Percentiles rank a stretch among this genome's conserved stretches.
Evolutionary conservation across 2,329 filamentous ascomycete genomes (phyloP).

Genomic region (Arthrinium puccinioides): DNA sequence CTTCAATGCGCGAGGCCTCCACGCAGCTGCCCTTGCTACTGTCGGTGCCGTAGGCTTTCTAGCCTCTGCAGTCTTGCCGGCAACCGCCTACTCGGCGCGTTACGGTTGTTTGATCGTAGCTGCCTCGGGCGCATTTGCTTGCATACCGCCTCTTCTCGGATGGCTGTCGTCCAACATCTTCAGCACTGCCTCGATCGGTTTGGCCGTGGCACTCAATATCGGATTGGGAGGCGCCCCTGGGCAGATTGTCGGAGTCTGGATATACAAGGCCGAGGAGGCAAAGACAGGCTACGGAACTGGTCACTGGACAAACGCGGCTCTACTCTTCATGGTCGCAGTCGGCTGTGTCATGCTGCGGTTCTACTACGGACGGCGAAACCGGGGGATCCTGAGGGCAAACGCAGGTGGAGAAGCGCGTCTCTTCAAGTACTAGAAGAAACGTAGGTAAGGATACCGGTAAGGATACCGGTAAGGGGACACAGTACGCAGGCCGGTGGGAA

Average conservation of each 20-base stretch:
- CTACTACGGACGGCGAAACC: slow-evolving; percentile 45
- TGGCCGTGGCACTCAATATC: slow-evolving; percentile 64
- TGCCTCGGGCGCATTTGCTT: slow-evolving; percentile 56
- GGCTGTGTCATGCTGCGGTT: slow-evolving; percentile 44
- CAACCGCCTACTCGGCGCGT: slow-evolving; percentile 48
- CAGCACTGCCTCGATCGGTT: slow-evolving; percentile 54
- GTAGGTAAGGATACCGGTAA: too few species aligned
- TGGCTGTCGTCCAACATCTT: slow-evolving; percentile 62
- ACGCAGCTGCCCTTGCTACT: slow-evolving; percentile 32
- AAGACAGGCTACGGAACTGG: slow-evolving; percentile 57
- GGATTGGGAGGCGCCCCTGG: slow-evolving; percentile 57
- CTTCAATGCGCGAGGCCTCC: slow-evolving; percentile 43
- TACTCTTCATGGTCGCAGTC: slow-evolving; percentile 49
- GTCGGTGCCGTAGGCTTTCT: slow-evolving; percentile 44
- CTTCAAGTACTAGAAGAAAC: slow-evolving; percentile 27
- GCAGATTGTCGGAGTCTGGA: slow-evolving; percentile 66
- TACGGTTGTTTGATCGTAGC: slow-evolving; percentile 65
- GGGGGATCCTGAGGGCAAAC: slow-evolving; percentile 22
- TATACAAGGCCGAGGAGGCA: slow-evolving; percentile 57
- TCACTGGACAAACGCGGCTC: slow-evolving; percentile 58
- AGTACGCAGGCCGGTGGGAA: too few species aligned
- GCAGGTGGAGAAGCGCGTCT: slow-evolving; percentile 26
- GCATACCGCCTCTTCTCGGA: slow-evolving; percentile 59
- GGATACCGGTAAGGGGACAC: too few species aligned
- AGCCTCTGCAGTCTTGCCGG: slow-evolving; percentile 53